Conservation (phyloP, 176 grass and related monocot genomes). For the Saccharum spontaneum region DNA sequence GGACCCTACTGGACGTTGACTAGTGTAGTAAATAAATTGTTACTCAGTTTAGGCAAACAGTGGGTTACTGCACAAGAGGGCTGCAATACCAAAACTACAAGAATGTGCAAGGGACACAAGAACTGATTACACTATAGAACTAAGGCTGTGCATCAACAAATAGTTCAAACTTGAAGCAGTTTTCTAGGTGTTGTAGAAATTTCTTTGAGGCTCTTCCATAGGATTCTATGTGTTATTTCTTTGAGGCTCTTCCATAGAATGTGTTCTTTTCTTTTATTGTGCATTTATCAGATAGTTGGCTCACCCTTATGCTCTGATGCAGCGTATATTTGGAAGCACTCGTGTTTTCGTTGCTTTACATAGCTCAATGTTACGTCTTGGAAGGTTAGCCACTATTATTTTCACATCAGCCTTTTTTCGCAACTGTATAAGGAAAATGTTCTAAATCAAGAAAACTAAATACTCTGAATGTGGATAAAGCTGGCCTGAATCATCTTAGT, state of each 20-base stretch:
- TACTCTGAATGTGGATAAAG: neutral
- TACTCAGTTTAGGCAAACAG: neutral
- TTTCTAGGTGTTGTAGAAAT: neutral
- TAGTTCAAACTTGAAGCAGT: neutral
- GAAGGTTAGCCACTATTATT: conserved; percentile 56
- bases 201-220: neutral
- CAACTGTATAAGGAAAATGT: conserved; percentile 8
- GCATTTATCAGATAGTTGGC: conserved; percentile 14
- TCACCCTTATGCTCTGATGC: conserved; percentile 37
- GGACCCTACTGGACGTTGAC: neutral
- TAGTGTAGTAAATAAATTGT: neutral
- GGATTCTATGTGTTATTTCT: neutral
- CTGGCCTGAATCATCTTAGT: neutral
- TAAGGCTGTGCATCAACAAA: neutral
- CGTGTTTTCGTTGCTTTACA: conserved; percentile 86
- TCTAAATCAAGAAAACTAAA: neutral
- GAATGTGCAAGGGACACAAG: neutral
- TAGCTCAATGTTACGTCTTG: conserved; percentile 72
- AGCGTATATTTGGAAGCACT: conserved; percentile 91
- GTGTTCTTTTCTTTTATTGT: conserved; percentile 2
- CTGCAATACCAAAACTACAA: neutral
- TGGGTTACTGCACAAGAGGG: neutral
- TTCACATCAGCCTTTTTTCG: conserved; percentile 6
- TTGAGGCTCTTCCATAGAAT: neutral
- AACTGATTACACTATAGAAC: neutral